Conservation (phyloP, 177 flowering plant genomes). For the Vitis hybrid region DNA sequence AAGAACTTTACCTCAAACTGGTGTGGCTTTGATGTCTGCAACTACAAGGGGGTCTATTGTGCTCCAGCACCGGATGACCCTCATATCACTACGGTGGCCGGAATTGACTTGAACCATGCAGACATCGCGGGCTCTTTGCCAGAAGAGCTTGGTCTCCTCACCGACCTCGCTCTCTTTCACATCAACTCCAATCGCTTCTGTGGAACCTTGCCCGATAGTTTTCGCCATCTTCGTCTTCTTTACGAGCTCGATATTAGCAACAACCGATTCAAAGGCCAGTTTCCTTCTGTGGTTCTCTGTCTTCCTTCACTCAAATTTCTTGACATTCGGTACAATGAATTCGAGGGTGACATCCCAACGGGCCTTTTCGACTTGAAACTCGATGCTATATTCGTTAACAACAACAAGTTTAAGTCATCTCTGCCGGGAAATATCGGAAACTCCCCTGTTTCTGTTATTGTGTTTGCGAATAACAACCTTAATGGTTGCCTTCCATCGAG, state of each 20-base stretch:
- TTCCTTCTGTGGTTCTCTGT: slow-evolving; percentile 56
- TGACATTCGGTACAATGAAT: slow-evolving; percentile 67
- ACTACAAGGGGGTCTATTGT: slow-evolving; percentile 77
- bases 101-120: slow-evolving; percentile 77
- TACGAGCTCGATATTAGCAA: slow-evolving; percentile 79
- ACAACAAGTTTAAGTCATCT: slow-evolving; percentile 46
- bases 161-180: slow-evolving; percentile 76
- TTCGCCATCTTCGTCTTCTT: slow-evolving; percentile 39
- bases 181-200: slow-evolving; percentile 69
- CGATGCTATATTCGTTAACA: slow-evolving; percentile 80
- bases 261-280: slow-evolving; percentile 54
- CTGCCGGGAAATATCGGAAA: slow-evolving; percentile 62
- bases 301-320: slow-evolving; percentile 56
- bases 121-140: slow-evolving; percentile 54
- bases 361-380: slow-evolving; percentile 53
- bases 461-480: slow-evolving; percentile 59
- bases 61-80: slow-evolving; percentile 70
- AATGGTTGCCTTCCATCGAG: slow-evolving; percentile 61
- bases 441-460: slow-evolving; percentile 69
- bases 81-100: slow-evolving; percentile 58
- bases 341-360: slow-evolving; percentile 54
- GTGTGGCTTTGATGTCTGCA: slow-evolving; percentile 68
- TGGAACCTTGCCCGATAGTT: slow-evolving; percentile 53
- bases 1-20: slow-evolving; percentile 57
- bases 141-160: slow-evolving; percentile 61